Conservation (phyloP, 176 grass and related monocot genomes). For the Aegilops tauschii region DNA sequence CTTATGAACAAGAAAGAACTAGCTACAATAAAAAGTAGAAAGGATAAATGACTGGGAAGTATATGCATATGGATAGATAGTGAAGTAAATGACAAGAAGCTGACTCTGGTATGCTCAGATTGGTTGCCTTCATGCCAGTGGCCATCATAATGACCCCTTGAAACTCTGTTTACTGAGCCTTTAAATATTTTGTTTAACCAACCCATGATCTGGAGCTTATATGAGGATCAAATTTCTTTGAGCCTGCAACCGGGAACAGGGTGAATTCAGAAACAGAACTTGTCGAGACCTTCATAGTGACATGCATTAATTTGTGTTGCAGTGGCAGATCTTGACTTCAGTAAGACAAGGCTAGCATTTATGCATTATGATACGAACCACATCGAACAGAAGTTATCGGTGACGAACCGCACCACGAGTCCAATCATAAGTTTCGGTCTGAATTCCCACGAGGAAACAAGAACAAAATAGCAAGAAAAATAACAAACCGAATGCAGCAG, state of each 20-base stretch:
- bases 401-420: not conserved
- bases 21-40: not conserved
- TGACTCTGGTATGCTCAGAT: constrained; percentile 34
- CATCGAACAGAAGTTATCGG: not conserved
- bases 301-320: not conserved
- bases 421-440: not conserved
- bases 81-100: constrained; percentile 21
- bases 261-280: constrained; percentile 4
- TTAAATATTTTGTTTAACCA: constrained; percentile 79
- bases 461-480: not conserved
- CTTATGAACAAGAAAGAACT: not conserved
- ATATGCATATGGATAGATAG: not conserved
- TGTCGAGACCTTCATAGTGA: not conserved
- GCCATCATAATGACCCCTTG: constrained; percentile 73
- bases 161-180: constrained; percentile 71
- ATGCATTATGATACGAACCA: not conserved
- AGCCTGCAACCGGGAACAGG: constrained; percentile 3
- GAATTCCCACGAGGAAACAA: not conserved
- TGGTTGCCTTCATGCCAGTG: constrained; percentile 39
- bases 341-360: not conserved
- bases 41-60: not conserved
- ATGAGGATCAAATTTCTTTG: constrained; percentile 11
- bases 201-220: constrained; percentile 48
- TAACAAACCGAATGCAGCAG: not conserved
- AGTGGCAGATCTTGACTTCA: not conserved